These are phyloP conservation scores for Rhodotorula graminis DNA, from an alignment of 768 basidiomycete species.

Conservation along the genomic window DNA sequence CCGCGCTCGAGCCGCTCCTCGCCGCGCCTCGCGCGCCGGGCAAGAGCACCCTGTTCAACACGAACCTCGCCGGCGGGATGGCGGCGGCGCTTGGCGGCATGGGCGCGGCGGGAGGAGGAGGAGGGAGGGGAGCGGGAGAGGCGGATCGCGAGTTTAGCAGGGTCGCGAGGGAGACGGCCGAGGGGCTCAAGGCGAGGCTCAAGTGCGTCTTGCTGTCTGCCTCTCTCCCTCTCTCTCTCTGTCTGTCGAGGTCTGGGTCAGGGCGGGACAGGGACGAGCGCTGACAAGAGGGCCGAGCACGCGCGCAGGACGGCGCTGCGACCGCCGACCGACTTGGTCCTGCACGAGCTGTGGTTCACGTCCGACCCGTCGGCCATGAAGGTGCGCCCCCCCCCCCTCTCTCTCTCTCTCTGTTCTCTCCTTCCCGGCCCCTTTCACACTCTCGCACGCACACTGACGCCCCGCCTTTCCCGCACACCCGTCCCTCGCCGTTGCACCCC, in stretches of 20 bases:
- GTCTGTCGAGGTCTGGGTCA: too few relatives aligned
- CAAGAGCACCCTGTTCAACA: constrained; percentile 19
- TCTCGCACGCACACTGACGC: too few relatives aligned
- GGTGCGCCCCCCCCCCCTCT: background rate
- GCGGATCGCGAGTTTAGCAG: constrained; percentile 19
- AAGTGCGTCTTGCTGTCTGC: background rate
- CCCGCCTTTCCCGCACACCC: too few relatives aligned
- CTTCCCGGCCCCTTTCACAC: too few relatives aligned
- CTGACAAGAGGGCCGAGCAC: too few relatives aligned
- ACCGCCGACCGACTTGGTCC: constrained; percentile 6
- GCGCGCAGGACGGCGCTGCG: constrained; percentile 3
- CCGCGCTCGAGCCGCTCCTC: constrained; percentile 1
- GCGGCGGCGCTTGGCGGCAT: background rate
- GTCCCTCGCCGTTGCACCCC: background rate
- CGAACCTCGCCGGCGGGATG: constrained; percentile 3
- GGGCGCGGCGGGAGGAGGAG: background rate
- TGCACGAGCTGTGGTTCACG: constrained; percentile 34
- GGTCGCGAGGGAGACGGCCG: constrained; percentile 17
- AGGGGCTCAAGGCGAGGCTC: constrained; percentile 11
- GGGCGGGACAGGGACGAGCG: too few relatives aligned
- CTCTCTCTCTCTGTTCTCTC: too few relatives aligned
- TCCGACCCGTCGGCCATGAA: constrained; percentile 23
- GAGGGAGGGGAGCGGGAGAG: background rate
- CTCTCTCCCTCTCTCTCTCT: background rate
- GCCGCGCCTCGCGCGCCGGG: constrained; percentile 10